Evolutionary conservation across 2,329 filamentous ascomycete species (phyloP).

Genomic region (Cercospora zeina): DNA sequence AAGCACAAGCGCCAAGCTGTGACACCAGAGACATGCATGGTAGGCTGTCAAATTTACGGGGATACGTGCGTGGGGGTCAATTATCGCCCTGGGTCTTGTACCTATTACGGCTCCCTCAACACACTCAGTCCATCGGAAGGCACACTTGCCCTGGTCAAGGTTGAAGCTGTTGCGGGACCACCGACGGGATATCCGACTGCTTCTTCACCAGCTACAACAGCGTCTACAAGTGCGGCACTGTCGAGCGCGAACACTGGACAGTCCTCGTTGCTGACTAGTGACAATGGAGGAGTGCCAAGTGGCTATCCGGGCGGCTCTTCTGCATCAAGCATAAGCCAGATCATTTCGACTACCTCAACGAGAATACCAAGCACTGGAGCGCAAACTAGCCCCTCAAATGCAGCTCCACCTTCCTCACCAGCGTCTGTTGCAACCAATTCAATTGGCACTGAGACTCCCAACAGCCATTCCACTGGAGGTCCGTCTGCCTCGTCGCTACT

Average conservation of each 20-base stretch:
- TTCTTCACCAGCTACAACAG: not conserved
- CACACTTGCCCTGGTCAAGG: slow-evolving; percentile 3
- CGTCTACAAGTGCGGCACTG: not conserved
- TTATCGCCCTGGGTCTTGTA: not conserved
- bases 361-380: not conserved
- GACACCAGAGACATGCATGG: slow-evolving; percentile 5
- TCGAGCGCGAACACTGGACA: not conserved
- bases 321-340: not conserved
- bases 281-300: not conserved
- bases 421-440: not conserved
- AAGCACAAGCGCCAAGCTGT: slow-evolving; percentile 7
- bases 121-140: slow-evolving; percentile 4
- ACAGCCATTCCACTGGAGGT: not conserved
- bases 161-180: not conserved
- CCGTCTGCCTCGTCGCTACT: not conserved
- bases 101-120: not conserved
- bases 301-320: not conserved
- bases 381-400: not conserved
- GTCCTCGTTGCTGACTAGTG: not conserved
- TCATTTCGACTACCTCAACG: not conserved
- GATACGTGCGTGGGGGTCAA: slow-evolving; percentile 8
- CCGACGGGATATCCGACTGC: slow-evolving; percentile 1
- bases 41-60: slow-evolving; percentile 8
- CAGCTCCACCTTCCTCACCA: not conserved
- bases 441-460: no score